A percentile compares a stretch with the other conserved stretches of the same genome.
Conservation (phyloP, 257 asterid species). For the Solanum ossicruentum region DNA sequence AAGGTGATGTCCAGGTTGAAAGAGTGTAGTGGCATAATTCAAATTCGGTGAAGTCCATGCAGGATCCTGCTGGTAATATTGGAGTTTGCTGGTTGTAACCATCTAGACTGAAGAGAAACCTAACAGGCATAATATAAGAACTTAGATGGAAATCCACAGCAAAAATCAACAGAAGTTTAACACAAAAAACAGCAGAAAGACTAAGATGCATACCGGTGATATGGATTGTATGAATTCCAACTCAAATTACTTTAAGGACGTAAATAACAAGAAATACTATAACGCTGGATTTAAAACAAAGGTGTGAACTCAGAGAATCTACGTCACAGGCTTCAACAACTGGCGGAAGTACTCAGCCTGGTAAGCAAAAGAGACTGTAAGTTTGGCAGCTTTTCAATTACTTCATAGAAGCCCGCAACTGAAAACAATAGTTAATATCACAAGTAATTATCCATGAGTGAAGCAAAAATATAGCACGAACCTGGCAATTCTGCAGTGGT, state of each 20-base stretch:
- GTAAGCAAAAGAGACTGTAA: neutral
- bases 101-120: constrained; percentile 36
- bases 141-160: constrained; percentile 2
- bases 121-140: constrained; percentile 6
- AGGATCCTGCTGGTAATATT: constrained; percentile 28
- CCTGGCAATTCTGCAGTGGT: constrained; percentile 80
- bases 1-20: constrained; percentile 24
- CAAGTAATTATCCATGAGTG: neutral
- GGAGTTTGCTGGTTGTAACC: constrained; percentile 37
- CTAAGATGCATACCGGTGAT: constrained; percentile 32
- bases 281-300: constrained; percentile 30
- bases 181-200: neutral
- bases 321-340: constrained; percentile 87
- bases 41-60: constrained; percentile 29
- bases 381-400: constrained; percentile 9
- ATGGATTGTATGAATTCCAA: constrained; percentile 16
- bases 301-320: constrained; percentile 13
- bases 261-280: constrained; percentile 13
- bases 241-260: constrained; percentile 19
- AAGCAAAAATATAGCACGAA: constrained; percentile 15
- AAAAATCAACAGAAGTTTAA: constrained; percentile 7
- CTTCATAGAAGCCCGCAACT: neutral
- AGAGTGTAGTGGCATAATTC: constrained; percentile 20
- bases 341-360: constrained; percentile 95
- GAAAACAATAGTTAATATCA: neutral